A percentile compares a stretch with the other conserved stretches of the same genome.
phyloP scores from a whole-genome alignment of 2,329 filamentous ascomycete species.

The Botrytis fabae region DNA sequence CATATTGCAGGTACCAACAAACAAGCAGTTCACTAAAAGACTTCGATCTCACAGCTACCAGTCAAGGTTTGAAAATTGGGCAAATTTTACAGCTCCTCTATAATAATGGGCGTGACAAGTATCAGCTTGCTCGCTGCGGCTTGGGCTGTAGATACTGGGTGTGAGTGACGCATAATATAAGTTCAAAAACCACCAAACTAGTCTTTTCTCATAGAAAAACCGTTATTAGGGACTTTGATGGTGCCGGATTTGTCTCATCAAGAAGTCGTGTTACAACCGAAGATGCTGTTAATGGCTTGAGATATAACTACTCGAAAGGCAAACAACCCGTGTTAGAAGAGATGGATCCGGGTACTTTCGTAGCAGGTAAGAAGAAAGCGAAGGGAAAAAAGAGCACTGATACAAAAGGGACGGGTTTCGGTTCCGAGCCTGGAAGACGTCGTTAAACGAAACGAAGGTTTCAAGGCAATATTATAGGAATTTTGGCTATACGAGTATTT shows the following conservation, averaged over 20 bases:
- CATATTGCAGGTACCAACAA: background rate
- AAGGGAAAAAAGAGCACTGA: background rate
- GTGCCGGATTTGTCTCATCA: background rate
- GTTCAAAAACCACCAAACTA: background rate
- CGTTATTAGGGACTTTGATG: background rate
- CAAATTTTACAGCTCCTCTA: background rate
- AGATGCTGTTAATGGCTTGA: background rate
- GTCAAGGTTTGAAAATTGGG: background rate
- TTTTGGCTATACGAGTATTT: background rate
- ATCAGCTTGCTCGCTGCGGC: background rate
- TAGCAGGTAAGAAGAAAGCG: background rate
- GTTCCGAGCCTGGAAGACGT: background rate
- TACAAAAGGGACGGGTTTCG: background rate
- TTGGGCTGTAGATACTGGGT: background rate
- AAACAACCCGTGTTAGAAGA: background rate
- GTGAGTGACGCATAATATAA: background rate
- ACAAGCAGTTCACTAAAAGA: background rate
- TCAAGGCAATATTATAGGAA: background rate
- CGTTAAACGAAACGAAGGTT: background rate
- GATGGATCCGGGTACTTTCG: background rate
- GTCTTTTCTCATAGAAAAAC: background rate
- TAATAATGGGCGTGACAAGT: background rate
- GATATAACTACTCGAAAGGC: background rate
- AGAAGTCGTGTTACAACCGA: background rate
- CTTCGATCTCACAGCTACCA: background rate